phyloP scores from a whole-genome alignment of 768 basidiomycete genomes.

The Tricholoma matsutake region DNA sequence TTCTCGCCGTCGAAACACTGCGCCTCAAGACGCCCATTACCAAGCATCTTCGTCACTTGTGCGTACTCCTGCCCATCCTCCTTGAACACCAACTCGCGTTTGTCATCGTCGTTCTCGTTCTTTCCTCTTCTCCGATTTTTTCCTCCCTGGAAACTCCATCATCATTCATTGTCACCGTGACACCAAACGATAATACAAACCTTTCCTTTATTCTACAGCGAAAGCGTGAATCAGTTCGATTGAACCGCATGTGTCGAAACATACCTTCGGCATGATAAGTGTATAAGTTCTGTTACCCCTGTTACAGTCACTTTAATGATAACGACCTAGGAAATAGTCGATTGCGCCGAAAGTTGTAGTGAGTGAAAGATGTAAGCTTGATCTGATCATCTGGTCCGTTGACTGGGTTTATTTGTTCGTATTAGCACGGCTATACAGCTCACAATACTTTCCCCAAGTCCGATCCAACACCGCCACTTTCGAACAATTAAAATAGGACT shows the following conservation, averaged over 20 bases:
- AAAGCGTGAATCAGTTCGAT: slow-evolving; percentile 11
- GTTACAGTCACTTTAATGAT: slow-evolving; percentile 9
- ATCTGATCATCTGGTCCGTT: slow-evolving; percentile 11
- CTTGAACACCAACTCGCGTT: slow-evolving; percentile 97
- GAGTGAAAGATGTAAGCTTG: slow-evolving; percentile 4
- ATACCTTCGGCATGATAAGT: slow-evolving; percentile 49
- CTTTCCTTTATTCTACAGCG: slow-evolving; percentile 70
- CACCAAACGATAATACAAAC: slow-evolving; percentile 28
- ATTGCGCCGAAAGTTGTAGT: slow-evolving; percentile 1
- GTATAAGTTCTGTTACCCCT: slow-evolving; percentile 8
- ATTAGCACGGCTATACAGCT: slow-evolving; percentile 9
- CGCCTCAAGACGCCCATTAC: slow-evolving; percentile 95
- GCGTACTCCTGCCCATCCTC: slow-evolving; percentile 99
- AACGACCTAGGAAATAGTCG: slow-evolving; percentile 8
- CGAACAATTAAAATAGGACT: too few relatives aligned
- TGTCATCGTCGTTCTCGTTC: slow-evolving; percentile 99
- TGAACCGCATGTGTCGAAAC: slow-evolving; percentile 12
- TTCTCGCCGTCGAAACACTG: slow-evolving; percentile 99
- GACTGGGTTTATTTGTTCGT: slow-evolving; percentile 15
- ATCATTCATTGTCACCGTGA: background rate
- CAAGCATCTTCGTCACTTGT: slow-evolving; percentile 97
- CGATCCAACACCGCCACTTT: too few relatives aligned
- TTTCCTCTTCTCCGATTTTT: slow-evolving; percentile 99
- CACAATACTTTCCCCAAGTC: too few relatives aligned
- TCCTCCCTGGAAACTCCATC: slow-evolving; percentile 64